Evolutionary conservation across 2,329 filamentous ascomycete genomes (phyloP), one percentile per base, ranked within the genome.

Genomic region (Penicillium sclerotiorum): DNA sequence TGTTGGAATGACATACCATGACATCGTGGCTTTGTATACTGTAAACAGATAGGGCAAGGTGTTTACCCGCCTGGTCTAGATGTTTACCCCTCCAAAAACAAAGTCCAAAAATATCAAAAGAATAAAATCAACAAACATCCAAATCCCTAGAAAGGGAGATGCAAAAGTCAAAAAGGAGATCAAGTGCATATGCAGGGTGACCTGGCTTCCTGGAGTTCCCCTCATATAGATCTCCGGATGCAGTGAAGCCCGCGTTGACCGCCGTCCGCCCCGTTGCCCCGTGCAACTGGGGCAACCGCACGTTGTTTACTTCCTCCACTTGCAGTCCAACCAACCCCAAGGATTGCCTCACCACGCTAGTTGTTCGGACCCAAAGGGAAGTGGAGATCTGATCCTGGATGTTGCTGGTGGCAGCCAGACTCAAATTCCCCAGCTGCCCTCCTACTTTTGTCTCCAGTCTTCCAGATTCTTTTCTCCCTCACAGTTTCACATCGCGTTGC

Each of bases 301-400:
- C 56, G 50, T 55, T 69, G 66, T 69, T 69, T 69, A 68, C 62
- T 57, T 48, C 37, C 44, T 56, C 56, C 51, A 52, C 58, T 58
- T 55, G 56, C 53, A 48, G 56, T 55, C 56, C 52, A 54, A 50
- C 58, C 61, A 62, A 63, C 61, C 61, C 61, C 58, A 58, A 48
- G 49, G 56, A 59, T 60, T 49, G 49, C 28, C 55, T 56, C 37
- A 45, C 49, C 42, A 30, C 47, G 43, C 58, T 59, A 60, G 50
- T 48, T 55, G 47, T 50, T 37, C 47, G 23, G 41, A 38, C 41
- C 40, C 40, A 52, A 55, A 35, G 28, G 27, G 32, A 42, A 51
- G 57, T 60, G 59, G 59, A 58, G 53, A 49, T 49, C 49, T 27
- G 44, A 58, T 59, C 50, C 52, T 59, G 42, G 56, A 62, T 61